phyloP scores from a whole-genome alignment of 1,139 yeast species.

The Yamadazyma taylorii region DNA sequence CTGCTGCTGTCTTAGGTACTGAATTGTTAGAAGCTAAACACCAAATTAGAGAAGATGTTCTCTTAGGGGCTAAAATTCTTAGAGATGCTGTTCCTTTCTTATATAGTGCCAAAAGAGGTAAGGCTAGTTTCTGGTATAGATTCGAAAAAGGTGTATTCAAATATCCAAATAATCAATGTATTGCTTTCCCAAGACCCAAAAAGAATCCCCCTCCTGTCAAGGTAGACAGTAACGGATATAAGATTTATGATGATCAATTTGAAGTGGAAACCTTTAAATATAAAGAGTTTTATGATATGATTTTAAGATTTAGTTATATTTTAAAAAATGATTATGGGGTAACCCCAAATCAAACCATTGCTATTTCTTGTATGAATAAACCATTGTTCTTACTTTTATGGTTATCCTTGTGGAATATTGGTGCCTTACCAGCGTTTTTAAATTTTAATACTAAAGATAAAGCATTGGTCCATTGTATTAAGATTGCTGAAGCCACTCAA shows the following conservation, averaged over 20 bases:
- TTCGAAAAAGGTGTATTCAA: slow-evolving; percentile 54
- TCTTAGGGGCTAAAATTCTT: slow-evolving; percentile 45
- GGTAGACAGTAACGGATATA: slow-evolving; percentile 32
- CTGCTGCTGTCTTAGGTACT: slow-evolving; percentile 46
- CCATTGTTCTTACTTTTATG: slow-evolving; percentile 79
- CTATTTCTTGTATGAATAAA: slow-evolving; percentile 76
- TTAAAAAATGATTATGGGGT: slow-evolving; percentile 65
- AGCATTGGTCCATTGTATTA: slow-evolving; percentile 79
- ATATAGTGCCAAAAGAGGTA: slow-evolving; percentile 42
- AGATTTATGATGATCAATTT: slow-evolving; percentile 54
- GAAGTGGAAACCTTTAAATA: slow-evolving; percentile 66
- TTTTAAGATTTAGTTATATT: slow-evolving; percentile 65
- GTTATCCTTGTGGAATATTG: slow-evolving; percentile 89
- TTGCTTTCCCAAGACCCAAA: slow-evolving; percentile 63
- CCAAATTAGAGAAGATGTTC: slow-evolving; percentile 54
- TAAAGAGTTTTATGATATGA: slow-evolving; percentile 61
- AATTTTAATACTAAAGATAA: slow-evolving; percentile 77
- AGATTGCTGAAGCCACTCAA: slow-evolving; percentile 61
- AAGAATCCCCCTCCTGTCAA: slow-evolving; percentile 30
- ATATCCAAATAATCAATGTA: slow-evolving; percentile 55
- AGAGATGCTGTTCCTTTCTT: slow-evolving; percentile 44
- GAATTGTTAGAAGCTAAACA: slow-evolving; percentile 53
- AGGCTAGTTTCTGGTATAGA: slow-evolving; percentile 65
- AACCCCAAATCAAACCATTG: slow-evolving; percentile 67
- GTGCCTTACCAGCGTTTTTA: slow-evolving; percentile 85